These are phyloP conservation scores for Hippophae gyantsensis DNA, from an alignment of 306 rosid species.

Conservation along the genomic window DNA sequence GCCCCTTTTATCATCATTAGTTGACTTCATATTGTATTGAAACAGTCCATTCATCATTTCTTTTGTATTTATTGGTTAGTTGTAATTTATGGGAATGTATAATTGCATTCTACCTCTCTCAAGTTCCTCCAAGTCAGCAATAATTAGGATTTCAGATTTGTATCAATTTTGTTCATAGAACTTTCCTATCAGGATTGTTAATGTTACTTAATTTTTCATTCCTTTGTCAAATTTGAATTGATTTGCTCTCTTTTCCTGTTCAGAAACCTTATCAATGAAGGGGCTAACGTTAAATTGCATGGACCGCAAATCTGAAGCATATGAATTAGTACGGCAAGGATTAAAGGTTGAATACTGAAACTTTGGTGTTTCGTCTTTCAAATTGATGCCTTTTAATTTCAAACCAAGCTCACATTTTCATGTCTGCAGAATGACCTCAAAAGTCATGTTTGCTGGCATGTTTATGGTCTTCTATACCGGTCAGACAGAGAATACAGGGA, in stretches of 20 bases:
- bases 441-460: constrained; percentile 99
- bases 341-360: constrained; percentile 54
- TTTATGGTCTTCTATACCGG: constrained; percentile 92
- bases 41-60: too few species aligned
- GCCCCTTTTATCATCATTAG: too few species aligned
- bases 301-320: constrained; percentile 98
- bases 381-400: constrained; percentile 14
- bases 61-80: too few species aligned
- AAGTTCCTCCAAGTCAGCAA: too few species aligned
- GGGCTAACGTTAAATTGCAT: constrained; percentile 92
- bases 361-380: constrained; percentile 8
- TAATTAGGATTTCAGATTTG: too few species aligned
- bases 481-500: constrained; percentile 98
- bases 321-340: constrained; percentile 89
- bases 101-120: too few species aligned
- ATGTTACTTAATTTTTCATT: background rate
- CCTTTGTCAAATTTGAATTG: background rate
- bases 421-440: constrained; percentile 81
- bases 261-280: constrained; percentile 98
- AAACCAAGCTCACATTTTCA: constrained; percentile 15
- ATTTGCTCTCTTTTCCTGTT: constrained; percentile 15
- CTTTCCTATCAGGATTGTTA: too few species aligned
- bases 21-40: too few species aligned
- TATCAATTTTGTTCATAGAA: too few species aligned
- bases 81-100: too few species aligned